A percentile compares a stretch with the other conserved stretches of the same genome.
Evolutionary conservation across 2,329 filamentous ascomycete species (phyloP).

Genomic region (Fusarium tupiense): DNA sequence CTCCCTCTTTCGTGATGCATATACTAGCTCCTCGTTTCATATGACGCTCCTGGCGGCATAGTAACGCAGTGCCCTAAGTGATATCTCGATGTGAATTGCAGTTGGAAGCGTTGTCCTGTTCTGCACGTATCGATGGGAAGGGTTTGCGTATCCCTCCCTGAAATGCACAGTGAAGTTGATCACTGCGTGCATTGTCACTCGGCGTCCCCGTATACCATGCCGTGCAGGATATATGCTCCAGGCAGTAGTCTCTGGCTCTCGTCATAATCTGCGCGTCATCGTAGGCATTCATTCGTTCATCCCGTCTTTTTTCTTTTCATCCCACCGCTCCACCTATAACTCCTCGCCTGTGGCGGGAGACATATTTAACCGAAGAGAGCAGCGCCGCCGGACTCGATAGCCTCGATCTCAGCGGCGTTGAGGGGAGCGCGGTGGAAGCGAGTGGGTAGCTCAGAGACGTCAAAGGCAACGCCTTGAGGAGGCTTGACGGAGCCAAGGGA

Average conservation of each 20-base stretch:
- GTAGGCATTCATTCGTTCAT: slow-evolving; percentile 36
- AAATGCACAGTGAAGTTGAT: slow-evolving; percentile 21
- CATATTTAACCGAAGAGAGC: slow-evolving; percentile 57
- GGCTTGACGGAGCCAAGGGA: slow-evolving; percentile 78
- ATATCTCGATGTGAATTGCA: slow-evolving; percentile 21
- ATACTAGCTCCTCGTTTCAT: slow-evolving; percentile 10
- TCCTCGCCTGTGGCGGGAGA: slow-evolving; percentile 27
- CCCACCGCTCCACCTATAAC: slow-evolving; percentile 35
- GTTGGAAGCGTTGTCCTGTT: neutral
- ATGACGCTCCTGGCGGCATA: slow-evolving; percentile 25
- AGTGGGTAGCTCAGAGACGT: slow-evolving; percentile 85
- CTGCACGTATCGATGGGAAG: slow-evolving; percentile 1
- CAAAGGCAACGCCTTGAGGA: slow-evolving; percentile 81
- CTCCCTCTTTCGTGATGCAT: slow-evolving; percentile 13
- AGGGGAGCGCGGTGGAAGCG: slow-evolving; percentile 83
- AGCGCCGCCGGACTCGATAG: slow-evolving; percentile 92
- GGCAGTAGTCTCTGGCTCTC: slow-evolving; percentile 21
- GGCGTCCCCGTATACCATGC: slow-evolving; percentile 34
- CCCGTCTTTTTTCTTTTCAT: slow-evolving; percentile 18
- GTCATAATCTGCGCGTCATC: slow-evolving; percentile 25
- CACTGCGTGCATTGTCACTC: slow-evolving; percentile 23
- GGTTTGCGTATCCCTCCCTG: slow-evolving; percentile 18
- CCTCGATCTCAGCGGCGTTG: slow-evolving; percentile 88
- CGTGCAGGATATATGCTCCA: slow-evolving; percentile 30
- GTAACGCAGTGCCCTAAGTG: slow-evolving; percentile 28